Evolutionary conservation across 208 protist genomes (phyloP), one percentile per base, ranked within the genome.

Genomic region (Crithidia fasciculata): DNA sequence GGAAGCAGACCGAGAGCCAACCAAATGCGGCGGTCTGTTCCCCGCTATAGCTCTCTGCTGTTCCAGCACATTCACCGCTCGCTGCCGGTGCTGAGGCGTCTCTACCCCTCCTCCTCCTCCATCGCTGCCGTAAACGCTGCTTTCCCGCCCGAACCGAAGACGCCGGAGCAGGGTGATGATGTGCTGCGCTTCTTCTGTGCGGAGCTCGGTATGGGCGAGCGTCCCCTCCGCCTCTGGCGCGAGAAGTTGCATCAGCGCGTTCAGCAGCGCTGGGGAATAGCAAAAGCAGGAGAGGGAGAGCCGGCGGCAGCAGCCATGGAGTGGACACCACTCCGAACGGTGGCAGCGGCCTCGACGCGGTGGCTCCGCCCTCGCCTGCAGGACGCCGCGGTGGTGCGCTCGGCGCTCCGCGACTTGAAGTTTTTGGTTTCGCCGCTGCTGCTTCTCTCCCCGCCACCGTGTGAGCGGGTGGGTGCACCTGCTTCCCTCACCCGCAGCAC

Each of bases 351-450:
- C 15, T 72, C 57, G 28, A 64, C 52, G 44, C 56, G 60, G 44
- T 89, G 74, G 60, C 53, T 85, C 45, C 70, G 78, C 12, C 85
- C 85, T 6, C 74, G 85, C 18, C 18, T 12, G 56, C 78, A 90
- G 61, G 90, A 95, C 50, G 63, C 72, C 8, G 63, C 66, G 1
- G 87, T 95, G 57, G 60, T 93, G 45, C 88, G 52, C 13, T 77
- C 69, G 15, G 71, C 78, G 18, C 69, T 88, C 19, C 53, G 59
- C 15, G 69, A 86, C 65, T 65, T 94, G 41, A 58, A 78, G 45
- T 62, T 87, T 10, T 54, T 95, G 15, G 61, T 89, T 4, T 95
- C 91, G 2, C 88, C 91, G 16, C 77, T 95, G 65, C 49, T 95
- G 19, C 83, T 85, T 5, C 76, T 95, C 59, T 62, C 78, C n/a